Base-by-base conservation (phyloP, 768 basidiomycete species). In the Auriculariales sp. region DNA sequence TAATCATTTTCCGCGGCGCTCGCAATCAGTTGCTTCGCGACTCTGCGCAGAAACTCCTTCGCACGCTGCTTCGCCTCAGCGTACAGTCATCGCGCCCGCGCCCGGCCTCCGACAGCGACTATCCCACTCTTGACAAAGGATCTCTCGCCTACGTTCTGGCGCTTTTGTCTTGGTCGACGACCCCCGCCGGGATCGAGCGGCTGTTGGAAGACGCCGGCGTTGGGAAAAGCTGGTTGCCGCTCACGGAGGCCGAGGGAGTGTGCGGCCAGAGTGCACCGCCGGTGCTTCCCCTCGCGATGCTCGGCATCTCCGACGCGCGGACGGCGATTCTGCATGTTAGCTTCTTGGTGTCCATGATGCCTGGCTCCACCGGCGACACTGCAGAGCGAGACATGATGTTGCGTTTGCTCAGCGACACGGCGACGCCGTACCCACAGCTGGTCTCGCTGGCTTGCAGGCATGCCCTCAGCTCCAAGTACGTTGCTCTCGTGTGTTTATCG, bases 1-100 rank as follows among this genome's bases (percentile, higher is more conserved):
- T 86, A 0, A 74, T 89, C 55, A 77, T 94, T 42, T 87, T 91
- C 74, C 91, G 92, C 59, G 90, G 89, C 33, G 66, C 91, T 50
- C 78, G 91, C 24, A 79, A 82, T 56, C 71, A 77, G 2, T 68
- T 71, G 2, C 71, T 89, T 54, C 75, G 68, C 48, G 75, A 77
- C 5, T 71, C 77, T 12, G 80, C 83, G 1, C 75, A 78, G 54
- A 67, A 67, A 3, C 73, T 77, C 11, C 67, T 91, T 12, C 71
- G 81, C 55, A 79, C 71, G 28, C 65, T 89, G 15, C 66, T 90
- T 11, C 64, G 67, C 28, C 22, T 44, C 39, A 44, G 27, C 22
- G 39, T 25, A 27, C 45, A 15, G 19, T 36, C 29, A 19, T 14
- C 46, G 28, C 17, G 14, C 66, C 68, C 17, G 66, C 72, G 24